Base-by-base conservation (phyloP, 1,139 yeast species). In the Debaryomyces udenii region DNA sequence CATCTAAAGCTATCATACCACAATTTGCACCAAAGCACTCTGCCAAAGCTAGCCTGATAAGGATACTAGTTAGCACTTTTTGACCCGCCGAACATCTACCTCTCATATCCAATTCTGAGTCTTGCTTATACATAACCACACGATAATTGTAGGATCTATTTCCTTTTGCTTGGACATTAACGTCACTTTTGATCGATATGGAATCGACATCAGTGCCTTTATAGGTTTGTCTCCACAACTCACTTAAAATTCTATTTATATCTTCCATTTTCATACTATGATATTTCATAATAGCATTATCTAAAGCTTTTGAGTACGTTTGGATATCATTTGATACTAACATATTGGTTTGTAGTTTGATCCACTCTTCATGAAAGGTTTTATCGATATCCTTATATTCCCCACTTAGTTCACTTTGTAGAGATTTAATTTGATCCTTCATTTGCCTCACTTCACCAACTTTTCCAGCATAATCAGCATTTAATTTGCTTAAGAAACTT, bases 51-150 rank as follows among this genome's bases (percentile, higher is more conserved):
- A 94, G 69, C 41, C 99, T 74, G 40, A 94, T 91, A 28, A 94
- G 82, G 40, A 94, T 90, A 42, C 96, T 85, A 0, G 99, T 96
- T 41, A 94, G 68, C 2, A 94, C 98, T 58, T 90, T 89, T 62
- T 94, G 99, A 1, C 99, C 99, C 0, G 99, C 99, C 2, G 97
- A 89, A 61, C 99, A 94, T 43, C 99, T 70, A 0, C 99, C 99
- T 49, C 99, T 77, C 99, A 94, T 94, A 57, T 94, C 99, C 35
- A 94, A 69, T 60, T 93, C 99, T 1, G 83, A 86, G 41, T 87
- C 94, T 52, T 87, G 89, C 58, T 94, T 94, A 47, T 83, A 81
- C 99, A 94, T 94, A 13, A 93, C 96, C 16, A 94, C 97, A 31
- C 98, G 75, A 59, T 93, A 93, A 59, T 93, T 91, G 62, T 91